Base-by-base conservation (phyloP, 2,329 filamentous ascomycete genomes). In the Uncinocarpus reesii region DNA sequence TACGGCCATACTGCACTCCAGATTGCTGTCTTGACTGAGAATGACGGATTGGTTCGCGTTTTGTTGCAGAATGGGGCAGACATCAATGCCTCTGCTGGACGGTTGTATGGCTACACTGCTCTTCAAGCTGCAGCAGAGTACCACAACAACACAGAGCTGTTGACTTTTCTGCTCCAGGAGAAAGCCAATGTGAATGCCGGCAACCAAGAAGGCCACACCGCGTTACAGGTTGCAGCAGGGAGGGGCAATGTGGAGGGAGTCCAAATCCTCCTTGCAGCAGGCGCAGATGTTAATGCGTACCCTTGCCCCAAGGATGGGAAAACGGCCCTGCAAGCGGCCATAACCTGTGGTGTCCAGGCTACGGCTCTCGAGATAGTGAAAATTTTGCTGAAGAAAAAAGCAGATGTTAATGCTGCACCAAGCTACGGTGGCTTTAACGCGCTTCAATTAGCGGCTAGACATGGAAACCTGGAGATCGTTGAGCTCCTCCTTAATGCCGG, bases 161-260 rank as follows among this genome's bases (percentile, higher is more conserved):
- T 54, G 7, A 47, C 54, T 20, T 41, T 59, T 16, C 53, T 66
- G 42, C 54, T 66, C 8, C 53, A 59, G 8, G 56, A 55, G 23
- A 70, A 70, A 5, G 71, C 71, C 10, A 57, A 66, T 56, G 55
- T 65, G 16, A 59, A 64, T 48, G 60, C 56, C 23, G 51, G 49
- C n/a, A 1, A 28, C 7, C 24, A 41, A 1, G 18, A 51, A 23
- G 49, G 44, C 37, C 49, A 47, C 26, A 55, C 53, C 23, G 54
- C 56, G 16, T 47, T 57, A n/a, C 53, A 54, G 37, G 36, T 48
- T n/a, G 54, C 57, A 20, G 44, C 50, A 36, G 34, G 35, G 13
- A 41, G 11, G 10, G 54, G 51, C 21, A 51, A 55, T 43, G 42
- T 46, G 7, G 57, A 55, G 21, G 44, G 53, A n/a, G 54, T 52